phyloP scores from a whole-genome alignment of 2,329 filamentous ascomycete species.

The Myriosclerotinia curreyana region DNA sequence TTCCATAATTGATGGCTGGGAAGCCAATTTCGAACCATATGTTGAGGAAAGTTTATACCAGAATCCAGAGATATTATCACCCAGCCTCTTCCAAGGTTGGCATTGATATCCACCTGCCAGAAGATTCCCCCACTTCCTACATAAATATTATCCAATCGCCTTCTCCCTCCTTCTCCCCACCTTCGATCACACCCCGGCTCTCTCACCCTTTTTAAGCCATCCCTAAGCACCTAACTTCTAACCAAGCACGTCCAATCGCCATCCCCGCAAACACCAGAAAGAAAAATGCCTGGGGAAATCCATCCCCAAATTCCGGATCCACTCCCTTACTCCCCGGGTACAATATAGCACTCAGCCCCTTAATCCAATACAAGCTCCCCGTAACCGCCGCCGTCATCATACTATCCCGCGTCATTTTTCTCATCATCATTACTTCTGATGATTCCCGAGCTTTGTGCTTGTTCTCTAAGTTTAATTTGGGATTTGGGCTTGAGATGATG shows the following conservation, averaged over 20 bases:
- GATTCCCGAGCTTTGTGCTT: not conserved
- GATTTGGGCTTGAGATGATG: not conserved
- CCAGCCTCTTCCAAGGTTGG: not conserved
- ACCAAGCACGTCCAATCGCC: slow-evolving; percentile 22
- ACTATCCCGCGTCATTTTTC: slow-evolving; percentile 26
- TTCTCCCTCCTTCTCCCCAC: not conserved
- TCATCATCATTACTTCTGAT: not conserved
- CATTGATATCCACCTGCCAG: not conserved
- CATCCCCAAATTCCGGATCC: slow-evolving; percentile 47
- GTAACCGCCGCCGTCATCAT: slow-evolving; percentile 41
- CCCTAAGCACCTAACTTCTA: slow-evolving; percentile 19
- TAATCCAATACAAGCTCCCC: slow-evolving; percentile 46
- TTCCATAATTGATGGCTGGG: slow-evolving; percentile 27
- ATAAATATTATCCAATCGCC: fast-evolving
- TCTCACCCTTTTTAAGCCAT: not conserved
- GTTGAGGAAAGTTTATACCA: not conserved
- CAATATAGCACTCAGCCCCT: slow-evolving; percentile 45
- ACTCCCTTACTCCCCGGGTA: slow-evolving; percentile 46
- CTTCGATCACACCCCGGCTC: not conserved
- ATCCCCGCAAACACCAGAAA: slow-evolving; percentile 21
- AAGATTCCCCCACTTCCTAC: not conserved
- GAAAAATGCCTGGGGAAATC: slow-evolving; percentile 39
- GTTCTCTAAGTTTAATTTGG: not conserved
- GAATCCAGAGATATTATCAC: not conserved
- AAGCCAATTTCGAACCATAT: not conserved